Evolutionary conservation across 345 rosid genomes (phyloP).

Genomic region (Pistacia atlantica): DNA sequence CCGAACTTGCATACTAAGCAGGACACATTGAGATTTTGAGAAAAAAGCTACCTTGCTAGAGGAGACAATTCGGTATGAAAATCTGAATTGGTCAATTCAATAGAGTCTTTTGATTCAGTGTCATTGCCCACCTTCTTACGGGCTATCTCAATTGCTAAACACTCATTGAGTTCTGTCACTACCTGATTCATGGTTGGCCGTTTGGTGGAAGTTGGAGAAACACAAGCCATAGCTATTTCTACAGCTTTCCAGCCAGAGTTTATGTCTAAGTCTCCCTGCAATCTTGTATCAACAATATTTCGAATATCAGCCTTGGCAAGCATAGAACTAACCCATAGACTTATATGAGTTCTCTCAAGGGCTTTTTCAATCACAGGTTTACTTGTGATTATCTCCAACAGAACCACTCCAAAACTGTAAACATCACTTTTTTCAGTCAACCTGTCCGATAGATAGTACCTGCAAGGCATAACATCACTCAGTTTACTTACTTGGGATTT

Average conservation of each 20-base stretch:
- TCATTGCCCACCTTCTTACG: neutral
- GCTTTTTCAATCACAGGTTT: conserved; percentile 24
- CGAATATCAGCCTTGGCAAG: conserved; percentile 44
- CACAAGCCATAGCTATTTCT: conserved; percentile 52
- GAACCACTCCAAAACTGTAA: conserved; percentile 51
- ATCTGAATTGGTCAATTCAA: neutral
- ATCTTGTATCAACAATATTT: conserved; percentile 39
- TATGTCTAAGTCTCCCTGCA: conserved; percentile 32
- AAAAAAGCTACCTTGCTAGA: neutral
- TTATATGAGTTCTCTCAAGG: conserved; percentile 23
- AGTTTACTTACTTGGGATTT: too few species aligned
- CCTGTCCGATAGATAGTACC: conserved; percentile 29
- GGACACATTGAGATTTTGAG: too few species aligned
- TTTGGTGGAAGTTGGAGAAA: conserved; percentile 27
- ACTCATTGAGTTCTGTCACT: conserved; percentile 34
- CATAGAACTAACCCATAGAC: conserved; percentile 35
- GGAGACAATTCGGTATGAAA: neutral
- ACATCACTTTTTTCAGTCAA: conserved; percentile 45
- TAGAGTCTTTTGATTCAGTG: neutral
- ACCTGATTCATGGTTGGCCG: conserved; percentile 46
- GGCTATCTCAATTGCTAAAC: neutral
- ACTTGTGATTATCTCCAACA: conserved; percentile 41
- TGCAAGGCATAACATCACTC: neutral
- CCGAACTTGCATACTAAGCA: too few species aligned
- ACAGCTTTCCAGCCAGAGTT: conserved; percentile 46